Evolutionary conservation across 148 eudicot genomes (phyloP), one percentile per base, ranked within the genome.

Genomic region (Arbutus unedo): DNA sequence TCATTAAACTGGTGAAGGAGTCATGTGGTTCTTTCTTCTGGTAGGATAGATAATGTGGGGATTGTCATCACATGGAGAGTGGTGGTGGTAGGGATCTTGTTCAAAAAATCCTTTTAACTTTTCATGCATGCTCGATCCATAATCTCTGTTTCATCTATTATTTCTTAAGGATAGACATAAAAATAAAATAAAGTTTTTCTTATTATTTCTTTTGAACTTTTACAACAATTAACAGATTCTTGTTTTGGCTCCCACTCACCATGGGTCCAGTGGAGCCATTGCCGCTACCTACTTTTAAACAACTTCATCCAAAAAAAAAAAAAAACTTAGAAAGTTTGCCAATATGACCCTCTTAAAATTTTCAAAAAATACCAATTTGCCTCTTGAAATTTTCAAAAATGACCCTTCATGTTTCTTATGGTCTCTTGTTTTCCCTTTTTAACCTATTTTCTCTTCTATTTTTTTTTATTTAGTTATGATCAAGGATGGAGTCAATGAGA

Each of bases 41-140:
- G 44, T 53, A 13, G 54, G 60, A 87, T 70, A 77, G 60, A 87
- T 70, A 77, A 23, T 73, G 76, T 78, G 79, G 82, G 83, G 51
- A 10, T 62, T 86, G 87, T 88, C 68, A 80, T 80, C 88, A 91
- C 91, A 91, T 89, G 91, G 80, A 57, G 68, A 81, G 87, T 86
- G 83, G 83, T 78, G 79, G 73, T 78, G 86, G 87, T 86, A 81
- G 87, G 86, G 81, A 82, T 73, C 72, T 54, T 57, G 77, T 59
- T 14, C 3, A 75, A 72, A 31, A 31, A 78, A 81, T 59, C 25
- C 62, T 51, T n/a, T 56, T 55, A 74, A n/a, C 83, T 85, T 90
- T 87, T 85, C 50, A 79, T 75, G 86, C 85, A 85, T 83, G 89
- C 87, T 87, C 84, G 60, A 74, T 84, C 81, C 75, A 84, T 79